phyloP scores from a whole-genome alignment of 345 rosid genomes.

The Euphorbia tirucalli region DNA sequence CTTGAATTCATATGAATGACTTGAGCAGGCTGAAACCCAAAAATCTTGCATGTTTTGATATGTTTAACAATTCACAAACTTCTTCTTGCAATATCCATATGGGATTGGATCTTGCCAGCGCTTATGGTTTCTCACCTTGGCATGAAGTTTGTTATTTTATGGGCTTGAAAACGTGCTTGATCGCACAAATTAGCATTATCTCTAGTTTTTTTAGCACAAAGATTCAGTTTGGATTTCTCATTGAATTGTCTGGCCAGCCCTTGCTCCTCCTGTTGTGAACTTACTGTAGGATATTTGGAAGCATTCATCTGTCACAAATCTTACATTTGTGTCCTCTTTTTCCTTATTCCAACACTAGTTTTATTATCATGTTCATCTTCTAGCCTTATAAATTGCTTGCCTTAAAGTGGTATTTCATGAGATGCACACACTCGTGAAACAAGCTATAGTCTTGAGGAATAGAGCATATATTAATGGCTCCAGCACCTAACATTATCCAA shows the following conservation, averaged over 20 bases:
- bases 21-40: background rate
- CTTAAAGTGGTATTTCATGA: constrained; percentile 1
- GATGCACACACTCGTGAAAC: background rate
- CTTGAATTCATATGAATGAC: background rate
- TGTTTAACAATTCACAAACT: background rate
- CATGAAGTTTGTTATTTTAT: background rate
- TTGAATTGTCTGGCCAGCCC: background rate
- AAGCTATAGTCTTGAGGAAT: background rate
- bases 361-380: background rate
- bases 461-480: background rate
- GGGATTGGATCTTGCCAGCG: background rate
- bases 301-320: background rate
- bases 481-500: background rate
- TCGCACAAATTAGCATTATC: background rate
- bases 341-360: background rate
- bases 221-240: background rate
- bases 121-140: background rate
- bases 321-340: background rate
- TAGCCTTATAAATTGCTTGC: background rate
- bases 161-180: background rate
- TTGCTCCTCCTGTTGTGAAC: background rate
- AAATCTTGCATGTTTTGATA: background rate
- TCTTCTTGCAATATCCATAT: background rate
- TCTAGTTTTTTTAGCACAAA: background rate
- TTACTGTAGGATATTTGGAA: background rate